These are phyloP conservation scores for Lentinula sp. DNA, from an alignment of 768 basidiomycete genomes.

Conservation along the genomic window DNA sequence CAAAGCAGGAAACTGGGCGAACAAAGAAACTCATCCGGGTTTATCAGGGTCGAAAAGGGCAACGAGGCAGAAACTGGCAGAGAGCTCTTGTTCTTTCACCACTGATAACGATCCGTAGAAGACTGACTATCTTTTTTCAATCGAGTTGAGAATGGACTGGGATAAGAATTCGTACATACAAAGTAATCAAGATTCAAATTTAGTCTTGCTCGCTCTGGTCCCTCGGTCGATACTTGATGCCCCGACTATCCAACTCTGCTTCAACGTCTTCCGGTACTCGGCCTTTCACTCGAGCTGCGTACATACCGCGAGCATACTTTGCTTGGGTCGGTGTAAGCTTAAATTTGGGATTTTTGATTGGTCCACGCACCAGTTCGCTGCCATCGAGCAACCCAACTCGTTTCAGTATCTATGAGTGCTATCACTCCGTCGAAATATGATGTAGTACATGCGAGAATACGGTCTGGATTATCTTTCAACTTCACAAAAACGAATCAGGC, in stretches of 20 bases:
- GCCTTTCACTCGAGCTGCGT: constrained; percentile 86
- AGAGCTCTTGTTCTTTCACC: not conserved
- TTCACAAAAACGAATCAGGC: constrained; percentile 22
- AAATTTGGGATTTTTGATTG: not conserved
- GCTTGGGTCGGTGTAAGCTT: constrained; percentile 37
- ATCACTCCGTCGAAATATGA: constrained; percentile 91
- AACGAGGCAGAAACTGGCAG: not conserved
- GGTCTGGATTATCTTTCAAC: constrained; percentile 86
- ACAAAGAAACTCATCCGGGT: not conserved
- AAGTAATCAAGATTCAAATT: not conserved
- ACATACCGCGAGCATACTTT: constrained; percentile 87
- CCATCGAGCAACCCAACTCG: constrained; percentile 96
- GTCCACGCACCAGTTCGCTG: constrained; percentile 76
- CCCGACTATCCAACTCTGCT: constrained; percentile 67
- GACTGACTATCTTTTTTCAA: no score
- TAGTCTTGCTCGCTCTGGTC: constrained; percentile 29
- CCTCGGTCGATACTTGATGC: constrained; percentile 80
- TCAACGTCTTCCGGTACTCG: constrained; percentile 84
- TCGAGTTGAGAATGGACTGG: not conserved
- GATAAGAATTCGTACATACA: not conserved
- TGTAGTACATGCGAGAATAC: constrained; percentile 83
- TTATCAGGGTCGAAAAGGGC: not conserved
- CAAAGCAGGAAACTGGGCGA: not conserved
- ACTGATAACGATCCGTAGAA: not conserved
- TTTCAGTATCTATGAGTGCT: constrained; percentile 77